A percentile compares a stretch with the other conserved stretches of the same genome.
Conservation (phyloP, 2,329 filamentous ascomycete species). For the Stemphylium lycopersici region DNA sequence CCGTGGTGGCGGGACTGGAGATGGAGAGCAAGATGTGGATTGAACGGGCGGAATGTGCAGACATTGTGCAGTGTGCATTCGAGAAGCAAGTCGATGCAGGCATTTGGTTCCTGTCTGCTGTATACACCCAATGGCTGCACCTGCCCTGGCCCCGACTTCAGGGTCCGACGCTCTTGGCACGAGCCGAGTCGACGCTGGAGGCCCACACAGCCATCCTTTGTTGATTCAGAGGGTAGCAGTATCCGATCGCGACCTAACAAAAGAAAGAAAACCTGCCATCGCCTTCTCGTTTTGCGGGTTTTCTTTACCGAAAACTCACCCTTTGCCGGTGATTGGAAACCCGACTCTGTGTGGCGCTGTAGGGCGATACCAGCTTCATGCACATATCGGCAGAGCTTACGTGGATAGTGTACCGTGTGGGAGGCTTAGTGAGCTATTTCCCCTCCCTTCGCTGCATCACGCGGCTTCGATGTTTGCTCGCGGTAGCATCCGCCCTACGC, state of each 20-base stretch:
- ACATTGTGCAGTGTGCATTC: neutral
- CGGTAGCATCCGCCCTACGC: too few species aligned
- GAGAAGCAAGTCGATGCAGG: neutral
- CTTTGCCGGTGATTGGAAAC: neutral
- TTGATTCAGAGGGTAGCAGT: too few species aligned
- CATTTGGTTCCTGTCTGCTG: neutral
- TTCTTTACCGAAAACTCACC: neutral
- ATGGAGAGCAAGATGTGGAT: neutral
- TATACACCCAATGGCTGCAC: neutral
- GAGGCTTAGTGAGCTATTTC: neutral
- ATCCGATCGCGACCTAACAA: too few species aligned
- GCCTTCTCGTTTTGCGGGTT: neutral
- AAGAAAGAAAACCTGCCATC: too few species aligned
- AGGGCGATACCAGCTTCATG: neutral
- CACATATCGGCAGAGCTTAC: neutral
- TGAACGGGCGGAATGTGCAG: neutral
- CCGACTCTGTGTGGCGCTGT: neutral
- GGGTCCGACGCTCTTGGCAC: conserved; percentile 1
- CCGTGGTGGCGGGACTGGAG: conserved; percentile 5
- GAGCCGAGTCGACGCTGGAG: neutral
- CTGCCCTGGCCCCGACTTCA: neutral
- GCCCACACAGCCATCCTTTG: neutral
- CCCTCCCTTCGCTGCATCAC: too few species aligned
- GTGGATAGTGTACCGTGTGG: neutral
- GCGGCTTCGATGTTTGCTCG: too few species aligned